phyloP scores from a whole-genome alignment of 164 flowering plant genomes.

The Annona cherimola region DNA sequence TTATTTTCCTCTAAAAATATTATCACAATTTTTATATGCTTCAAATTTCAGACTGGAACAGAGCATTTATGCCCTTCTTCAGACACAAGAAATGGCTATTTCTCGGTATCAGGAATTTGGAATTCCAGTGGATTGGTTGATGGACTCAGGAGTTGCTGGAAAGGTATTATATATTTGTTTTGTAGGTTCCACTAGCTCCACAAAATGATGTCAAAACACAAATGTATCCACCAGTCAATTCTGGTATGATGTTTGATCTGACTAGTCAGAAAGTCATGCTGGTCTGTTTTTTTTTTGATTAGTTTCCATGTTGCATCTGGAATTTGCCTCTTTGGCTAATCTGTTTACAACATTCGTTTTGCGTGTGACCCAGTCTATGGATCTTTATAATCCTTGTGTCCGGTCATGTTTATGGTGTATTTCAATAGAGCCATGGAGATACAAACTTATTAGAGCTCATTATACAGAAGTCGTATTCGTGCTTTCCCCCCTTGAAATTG shows the following conservation, averaged over 20 bases:
- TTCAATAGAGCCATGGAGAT: neutral
- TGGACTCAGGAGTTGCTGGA: slow-evolving; percentile 85
- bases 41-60: slow-evolving; percentile 66
- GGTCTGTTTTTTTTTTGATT: neutral
- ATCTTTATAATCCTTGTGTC: neutral
- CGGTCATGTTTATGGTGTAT: neutral
- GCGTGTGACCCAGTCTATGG: neutral
- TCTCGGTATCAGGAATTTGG: slow-evolving; percentile 86
- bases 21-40: neutral
- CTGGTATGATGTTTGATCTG: neutral
- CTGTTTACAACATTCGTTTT: neutral
- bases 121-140: slow-evolving; percentile 84
- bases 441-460: neutral
- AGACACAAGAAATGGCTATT: slow-evolving; percentile 90
- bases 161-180: slow-evolving; percentile 47
- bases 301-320: neutral
- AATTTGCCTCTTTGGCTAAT: neutral
- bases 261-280: neutral
- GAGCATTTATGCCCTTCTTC: slow-evolving; percentile 82
- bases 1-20: neutral
- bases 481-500: neutral
- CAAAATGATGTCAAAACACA: neutral
- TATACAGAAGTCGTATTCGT: neutral
- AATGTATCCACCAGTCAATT: neutral
- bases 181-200: neutral